Percentiles rank a stretch among this genome's conserved stretches.
These are phyloP conservation scores for Penicillium paradoxum DNA, from an alignment of 495 filamentous ascomycete genomes.

Conservation along the genomic window DNA sequence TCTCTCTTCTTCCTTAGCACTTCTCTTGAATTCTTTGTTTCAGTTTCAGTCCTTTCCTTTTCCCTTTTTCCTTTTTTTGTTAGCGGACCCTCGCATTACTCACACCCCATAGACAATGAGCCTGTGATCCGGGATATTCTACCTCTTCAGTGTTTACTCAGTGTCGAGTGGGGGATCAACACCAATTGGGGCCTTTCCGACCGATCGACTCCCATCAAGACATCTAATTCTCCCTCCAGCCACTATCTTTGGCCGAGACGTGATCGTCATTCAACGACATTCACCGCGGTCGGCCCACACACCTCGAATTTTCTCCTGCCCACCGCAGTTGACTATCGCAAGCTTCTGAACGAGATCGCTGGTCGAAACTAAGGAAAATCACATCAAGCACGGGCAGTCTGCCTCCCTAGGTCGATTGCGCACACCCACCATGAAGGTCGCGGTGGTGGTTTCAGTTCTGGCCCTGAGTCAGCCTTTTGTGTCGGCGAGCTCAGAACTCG, in stretches of 20 bases:
- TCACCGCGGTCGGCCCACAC: slow-evolving; percentile 18
- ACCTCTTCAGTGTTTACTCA: slow-evolving; percentile 2
- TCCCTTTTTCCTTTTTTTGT: neutral
- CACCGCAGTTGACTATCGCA: neutral
- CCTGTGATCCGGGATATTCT: slow-evolving; percentile 4
- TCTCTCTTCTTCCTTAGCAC: neutral
- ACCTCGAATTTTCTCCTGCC: neutral
- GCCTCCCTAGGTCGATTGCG: neutral
- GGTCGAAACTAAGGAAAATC: neutral
- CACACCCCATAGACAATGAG: slow-evolving; percentile 11
- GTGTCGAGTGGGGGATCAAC: slow-evolving; percentile 12
- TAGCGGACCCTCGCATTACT: neutral
- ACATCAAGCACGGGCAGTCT: neutral
- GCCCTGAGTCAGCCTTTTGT: slow-evolving; percentile 16
- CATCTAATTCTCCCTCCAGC: neutral
- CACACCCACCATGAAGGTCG: slow-evolving; percentile 16
- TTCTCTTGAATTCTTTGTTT: neutral
- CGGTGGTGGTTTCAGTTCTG: slow-evolving; percentile 9
- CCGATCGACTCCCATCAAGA: neutral
- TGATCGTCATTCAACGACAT: slow-evolving; percentile 11
- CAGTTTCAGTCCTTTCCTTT: neutral
- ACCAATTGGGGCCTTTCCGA: neutral
- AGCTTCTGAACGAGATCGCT: neutral
- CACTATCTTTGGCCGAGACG: slow-evolving; percentile 1
- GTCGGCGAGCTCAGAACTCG: slow-evolving; percentile 19